Conservation (phyloP, 2,329 filamentous ascomycete genomes). For the Phaeosphaeria sp. region DNA sequence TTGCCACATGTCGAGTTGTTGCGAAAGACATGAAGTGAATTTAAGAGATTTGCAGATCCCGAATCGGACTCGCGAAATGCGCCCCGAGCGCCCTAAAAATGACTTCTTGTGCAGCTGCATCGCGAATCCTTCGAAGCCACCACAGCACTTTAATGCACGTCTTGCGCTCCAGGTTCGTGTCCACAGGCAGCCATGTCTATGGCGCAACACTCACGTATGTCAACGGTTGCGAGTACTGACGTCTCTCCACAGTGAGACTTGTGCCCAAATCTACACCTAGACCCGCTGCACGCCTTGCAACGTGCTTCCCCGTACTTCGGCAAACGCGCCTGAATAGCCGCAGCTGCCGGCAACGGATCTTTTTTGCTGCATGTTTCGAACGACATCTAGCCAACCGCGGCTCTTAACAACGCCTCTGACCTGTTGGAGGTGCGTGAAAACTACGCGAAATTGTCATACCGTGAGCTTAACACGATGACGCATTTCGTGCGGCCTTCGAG, state of each 20-base stretch:
- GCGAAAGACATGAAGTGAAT: slow-evolving; percentile 23
- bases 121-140: slow-evolving; percentile 30
- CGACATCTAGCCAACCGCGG: background rate
- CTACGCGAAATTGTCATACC: background rate
- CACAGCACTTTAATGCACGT: slow-evolving; percentile 17
- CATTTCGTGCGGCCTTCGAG: slow-evolving; percentile 8
- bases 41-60: slow-evolving; percentile 28
- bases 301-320: slow-evolving; percentile 13
- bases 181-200: background rate
- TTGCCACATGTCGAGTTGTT: background rate
- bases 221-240: background rate
- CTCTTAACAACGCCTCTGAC: background rate
- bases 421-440: background rate
- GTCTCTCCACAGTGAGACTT: background rate
- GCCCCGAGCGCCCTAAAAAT: slow-evolving; percentile 18
- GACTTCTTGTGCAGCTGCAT: slow-evolving; percentile 16
- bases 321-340: slow-evolving; percentile 6
- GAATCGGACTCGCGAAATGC: slow-evolving; percentile 4
- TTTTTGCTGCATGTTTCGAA: slow-evolving; percentile 2
- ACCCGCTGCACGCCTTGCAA: slow-evolving; percentile 1
- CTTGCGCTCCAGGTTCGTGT: slow-evolving; percentile 1
- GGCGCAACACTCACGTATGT: background rate
- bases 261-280: background rate
- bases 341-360: slow-evolving; percentile 5
- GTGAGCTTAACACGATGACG: slow-evolving; percentile 3